Base-by-base conservation (phyloP, 2,329 filamentous ascomycete genomes). In the Cladosporium velox region DNA sequence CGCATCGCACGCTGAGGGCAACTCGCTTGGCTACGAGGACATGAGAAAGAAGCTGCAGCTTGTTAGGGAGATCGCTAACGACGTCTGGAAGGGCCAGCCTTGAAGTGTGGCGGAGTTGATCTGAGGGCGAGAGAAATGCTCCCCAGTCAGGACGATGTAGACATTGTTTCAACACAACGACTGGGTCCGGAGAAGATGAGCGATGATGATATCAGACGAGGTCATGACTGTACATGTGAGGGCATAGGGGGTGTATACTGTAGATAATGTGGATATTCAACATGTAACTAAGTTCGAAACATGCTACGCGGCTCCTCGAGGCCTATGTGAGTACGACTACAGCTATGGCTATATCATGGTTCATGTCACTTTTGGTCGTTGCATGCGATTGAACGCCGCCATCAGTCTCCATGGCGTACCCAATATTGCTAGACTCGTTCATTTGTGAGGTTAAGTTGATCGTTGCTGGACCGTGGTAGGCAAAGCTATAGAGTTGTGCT, bases 11-110 rank as follows among this genome's bases (percentile, higher is more conserved):
- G 87, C 89, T 70, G 87, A 85, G 72, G 91, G 90, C 0, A 92
- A 93, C 74, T 84, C 87, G 15, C 81, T 93, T 64, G 85, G 83
- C 26, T 81, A 87, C 68, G 86, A 91, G 55, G 90, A 91, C 68
- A 89, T 93, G 88, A 86, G 86, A 79, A 87, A 85, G 77, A 93
- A 93, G 81, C 78, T 93, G 72, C 81, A 85, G 70, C 79, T 93
- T 62, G 89, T 93, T 21, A 85, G 90, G 69, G 82, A 87, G 71
- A 87, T 93, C 72, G 90, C 91, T 2, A 86, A 92, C 74, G 86
- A 89, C 72, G 85, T 93, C 66, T 93, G 90, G 91, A 83, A 84
- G 4, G 81, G 82, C 24, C 78, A 86, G 78, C 75, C 80, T 69
- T 86, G 68, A 74, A 59, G 15, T 55, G n/a, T 32, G 3, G 8